Conservation (phyloP, 2,329 filamentous ascomycete species). For the Aureobasidium sp. region DNA sequence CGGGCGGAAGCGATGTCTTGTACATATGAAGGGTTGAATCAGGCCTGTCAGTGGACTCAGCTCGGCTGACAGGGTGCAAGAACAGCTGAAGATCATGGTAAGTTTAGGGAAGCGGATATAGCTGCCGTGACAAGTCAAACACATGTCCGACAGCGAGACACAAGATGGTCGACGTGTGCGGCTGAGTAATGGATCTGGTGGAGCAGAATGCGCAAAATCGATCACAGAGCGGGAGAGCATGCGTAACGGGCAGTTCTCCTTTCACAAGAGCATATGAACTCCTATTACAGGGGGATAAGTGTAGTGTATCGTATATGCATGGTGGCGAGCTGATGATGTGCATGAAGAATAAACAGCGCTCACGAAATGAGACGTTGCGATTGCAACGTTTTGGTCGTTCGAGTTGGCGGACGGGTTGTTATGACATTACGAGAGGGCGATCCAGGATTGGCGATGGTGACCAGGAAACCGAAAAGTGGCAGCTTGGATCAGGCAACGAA, state of each 20-base stretch:
- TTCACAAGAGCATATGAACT: constrained; percentile 5
- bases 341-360: background rate
- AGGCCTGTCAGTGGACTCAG: background rate
- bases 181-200: constrained; percentile 7
- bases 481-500: constrained; percentile 2
- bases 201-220: background rate
- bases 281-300: constrained; percentile 1
- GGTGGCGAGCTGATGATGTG: background rate
- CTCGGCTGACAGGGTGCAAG: background rate
- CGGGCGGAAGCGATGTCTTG: background rate
- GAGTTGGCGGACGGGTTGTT: constrained; percentile 8
- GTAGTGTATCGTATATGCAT: constrained; percentile 11
- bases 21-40: background rate
- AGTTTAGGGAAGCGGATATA: background rate
- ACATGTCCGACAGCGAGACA: constrained; percentile 8
- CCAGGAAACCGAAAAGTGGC: background rate
- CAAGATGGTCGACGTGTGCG: background rate
- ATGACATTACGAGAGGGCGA: constrained; percentile 4
- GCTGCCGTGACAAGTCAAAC: constrained; percentile 11
- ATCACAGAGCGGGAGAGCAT: background rate
- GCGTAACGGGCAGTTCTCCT: background rate
- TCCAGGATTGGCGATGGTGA: background rate
- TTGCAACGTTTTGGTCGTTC: constrained; percentile 11
- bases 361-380: constrained; percentile 12
- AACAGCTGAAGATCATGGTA: background rate